Conservation (phyloP, 2,329 filamentous ascomycete species). For the Venturia asperata region DNA sequence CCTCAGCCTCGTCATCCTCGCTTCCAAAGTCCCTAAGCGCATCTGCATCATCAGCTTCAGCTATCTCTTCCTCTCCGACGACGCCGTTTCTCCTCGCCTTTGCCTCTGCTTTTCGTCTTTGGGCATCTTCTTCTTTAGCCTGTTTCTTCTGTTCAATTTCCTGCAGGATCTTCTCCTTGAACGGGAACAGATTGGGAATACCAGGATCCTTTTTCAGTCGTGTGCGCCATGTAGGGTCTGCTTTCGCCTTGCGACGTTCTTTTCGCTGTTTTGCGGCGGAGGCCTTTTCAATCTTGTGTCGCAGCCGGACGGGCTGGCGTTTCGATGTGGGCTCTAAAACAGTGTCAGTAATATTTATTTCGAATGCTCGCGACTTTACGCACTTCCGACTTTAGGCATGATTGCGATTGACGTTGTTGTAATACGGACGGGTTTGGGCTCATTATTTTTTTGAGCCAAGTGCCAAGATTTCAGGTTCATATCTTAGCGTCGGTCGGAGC, state of each 20-base stretch:
- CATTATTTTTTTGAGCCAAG: slow-evolving; percentile 13
- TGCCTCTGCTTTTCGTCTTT: slow-evolving; percentile 63
- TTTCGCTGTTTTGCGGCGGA: slow-evolving; percentile 88
- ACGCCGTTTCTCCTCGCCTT: slow-evolving; percentile 39
- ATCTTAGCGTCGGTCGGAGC: slow-evolving; percentile 12
- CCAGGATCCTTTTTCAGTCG: slow-evolving; percentile 96
- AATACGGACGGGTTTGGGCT: slow-evolving; percentile 17
- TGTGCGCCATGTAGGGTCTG: slow-evolving; percentile 95
- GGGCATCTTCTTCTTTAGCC: slow-evolving; percentile 71
- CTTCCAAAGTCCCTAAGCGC: slow-evolving; percentile 17
- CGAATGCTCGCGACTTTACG: slow-evolving; percentile 20
- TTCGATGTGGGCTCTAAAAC: slow-evolving; percentile 84
- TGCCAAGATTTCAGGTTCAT: slow-evolving; percentile 13
- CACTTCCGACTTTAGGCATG: slow-evolving; percentile 39
- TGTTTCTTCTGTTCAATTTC: slow-evolving; percentile 87
- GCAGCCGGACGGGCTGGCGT: slow-evolving; percentile 77
- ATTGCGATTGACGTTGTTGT: slow-evolving; percentile 22
- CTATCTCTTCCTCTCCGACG: slow-evolving; percentile 34
- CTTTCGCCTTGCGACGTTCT: slow-evolving; percentile 78
- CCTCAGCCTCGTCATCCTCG: slow-evolving; percentile 38
- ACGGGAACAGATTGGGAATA: slow-evolving; percentile 94
- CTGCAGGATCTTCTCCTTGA: slow-evolving; percentile 89
- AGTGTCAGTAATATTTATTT: neutral
- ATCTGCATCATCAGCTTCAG: slow-evolving; percentile 39
- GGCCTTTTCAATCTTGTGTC: slow-evolving; percentile 93